Evolutionary conservation across 352 stramenopile species (phyloP), one percentile per base, ranked within the genome.

Genomic region (Pythium scleroteichum): DNA sequence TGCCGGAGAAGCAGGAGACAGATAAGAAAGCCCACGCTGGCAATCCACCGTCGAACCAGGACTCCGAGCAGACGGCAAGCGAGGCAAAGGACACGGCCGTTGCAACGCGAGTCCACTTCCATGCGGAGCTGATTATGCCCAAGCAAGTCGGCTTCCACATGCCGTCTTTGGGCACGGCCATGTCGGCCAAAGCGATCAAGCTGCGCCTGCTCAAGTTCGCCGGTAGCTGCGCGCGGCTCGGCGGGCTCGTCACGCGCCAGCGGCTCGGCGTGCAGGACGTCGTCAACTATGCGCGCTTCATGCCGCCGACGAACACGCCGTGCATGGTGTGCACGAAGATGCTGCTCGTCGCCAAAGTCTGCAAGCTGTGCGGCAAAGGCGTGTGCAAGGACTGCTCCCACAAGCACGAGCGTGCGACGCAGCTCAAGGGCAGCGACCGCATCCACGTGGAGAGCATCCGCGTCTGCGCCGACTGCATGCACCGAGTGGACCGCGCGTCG

Each of bases 261-360:
- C 79, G 82, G 2, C 76, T 92, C 23, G 79, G 78, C 8, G 63
- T 73, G 8, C 82, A 92, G 54, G 69, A 65, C 23, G 65, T 90
- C 4, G 57, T 86, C 4, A 62, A 74, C 44, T 59, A 59, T 29
- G 62, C 48, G 7, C 52, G 74, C 1, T 77, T 88, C 47, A 62
- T 78, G 4, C 66, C 71, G 8, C 76, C 59, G 27, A 64, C 53
- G 16, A 89, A 87, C 66, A 64, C 60, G 7, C 71, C 66, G 33
- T 91, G 82, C 53, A 76, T 69, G 19, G 78, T 75, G 49, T 91
- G 82, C 32, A 76, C 69, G n/a, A 84, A 82, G 63, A 27, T 46
- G 29, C 75, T 68, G 10, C 53, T 76, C 24, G 17, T 67, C 58
- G 68, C 72, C 19, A 79, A 82, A 33, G 59, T 70, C n/a, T 91